A percentile compares a stretch with the other conserved stretches of the same genome.
These are phyloP conservation scores for Tuber borchii DNA, from an alignment of 495 filamentous ascomycete species.

Conservation along the genomic window DNA sequence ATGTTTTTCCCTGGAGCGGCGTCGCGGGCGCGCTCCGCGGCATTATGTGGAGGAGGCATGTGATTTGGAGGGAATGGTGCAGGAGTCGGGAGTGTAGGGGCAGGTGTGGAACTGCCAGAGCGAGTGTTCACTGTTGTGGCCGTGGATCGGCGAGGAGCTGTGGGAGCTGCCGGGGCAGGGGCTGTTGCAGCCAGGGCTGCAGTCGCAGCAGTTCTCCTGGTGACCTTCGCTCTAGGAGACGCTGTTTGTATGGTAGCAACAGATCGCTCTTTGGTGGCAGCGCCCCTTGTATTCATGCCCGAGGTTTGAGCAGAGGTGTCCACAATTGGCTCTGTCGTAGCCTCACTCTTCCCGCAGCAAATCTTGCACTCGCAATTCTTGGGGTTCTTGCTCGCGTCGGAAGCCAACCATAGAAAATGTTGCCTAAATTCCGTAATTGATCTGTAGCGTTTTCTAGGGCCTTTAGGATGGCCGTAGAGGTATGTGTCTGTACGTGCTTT, in stretches of 20 bases:
- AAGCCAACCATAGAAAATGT: slow-evolving; percentile 56
- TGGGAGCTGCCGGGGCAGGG: slow-evolving; percentile 10
- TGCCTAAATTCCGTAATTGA: slow-evolving; percentile 57
- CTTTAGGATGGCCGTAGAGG: slow-evolving; percentile 57
- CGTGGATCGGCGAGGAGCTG: slow-evolving; percentile 5
- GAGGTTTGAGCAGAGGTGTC: slow-evolving; percentile 30
- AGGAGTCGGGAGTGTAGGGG: slow-evolving; percentile 23
- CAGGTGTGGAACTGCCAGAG: not conserved
- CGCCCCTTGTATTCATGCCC: slow-evolving; percentile 23
- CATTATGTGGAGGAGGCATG: slow-evolving; percentile 38
- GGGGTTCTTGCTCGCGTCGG: slow-evolving; percentile 50
- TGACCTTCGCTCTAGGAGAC: slow-evolving; percentile 10
- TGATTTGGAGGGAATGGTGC: slow-evolving; percentile 18
- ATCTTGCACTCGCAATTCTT: slow-evolving; percentile 55
- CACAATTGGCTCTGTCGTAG: slow-evolving; percentile 10
- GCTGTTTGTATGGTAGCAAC: slow-evolving; percentile 11
- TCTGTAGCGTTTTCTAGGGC: slow-evolving; percentile 54
- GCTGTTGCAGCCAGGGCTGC: slow-evolving; percentile 14
- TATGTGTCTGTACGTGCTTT: slow-evolving; percentile 54
- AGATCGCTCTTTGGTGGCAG: slow-evolving; percentile 19
- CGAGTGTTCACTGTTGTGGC: slow-evolving; percentile 2
- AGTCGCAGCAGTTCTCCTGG: slow-evolving; percentile 17
- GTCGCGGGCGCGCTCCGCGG: slow-evolving; percentile 42
- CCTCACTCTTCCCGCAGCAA: slow-evolving; percentile 42
- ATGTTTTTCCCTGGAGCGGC: slow-evolving; percentile 46